Evolutionary conservation across 1,139 yeast species (phyloP).

Genomic region (Pneumocystis jirovecii): DNA sequence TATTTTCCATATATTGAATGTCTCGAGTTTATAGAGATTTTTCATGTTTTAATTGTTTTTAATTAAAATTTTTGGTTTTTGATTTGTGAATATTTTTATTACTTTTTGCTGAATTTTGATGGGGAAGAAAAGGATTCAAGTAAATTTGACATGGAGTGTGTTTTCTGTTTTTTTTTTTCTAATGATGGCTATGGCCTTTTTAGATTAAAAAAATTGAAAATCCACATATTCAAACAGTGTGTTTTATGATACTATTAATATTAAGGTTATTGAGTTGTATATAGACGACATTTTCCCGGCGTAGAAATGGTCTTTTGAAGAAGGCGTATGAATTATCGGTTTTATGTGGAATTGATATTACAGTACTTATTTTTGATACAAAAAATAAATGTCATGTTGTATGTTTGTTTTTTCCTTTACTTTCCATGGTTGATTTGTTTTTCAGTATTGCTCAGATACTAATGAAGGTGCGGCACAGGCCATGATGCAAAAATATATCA

Average conservation of each 20-base stretch:
- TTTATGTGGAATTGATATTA: constrained; percentile 11
- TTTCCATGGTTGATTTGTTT: background rate
- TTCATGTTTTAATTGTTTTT: too few species aligned
- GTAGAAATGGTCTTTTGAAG: constrained; percentile 12
- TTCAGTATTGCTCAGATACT: background rate
- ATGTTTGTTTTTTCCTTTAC: background rate
- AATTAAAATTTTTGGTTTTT: too few species aligned
- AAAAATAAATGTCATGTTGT: constrained; percentile 13
- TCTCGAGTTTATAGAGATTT: too few species aligned
- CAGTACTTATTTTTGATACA: constrained; percentile 11
- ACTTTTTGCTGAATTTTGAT: background rate
- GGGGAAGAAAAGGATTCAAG: background rate
- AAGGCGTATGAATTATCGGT: constrained; percentile 14
- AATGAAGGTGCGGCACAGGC: background rate
- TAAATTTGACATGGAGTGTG: background rate
- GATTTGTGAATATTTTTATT: background rate
- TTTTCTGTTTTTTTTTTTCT: background rate
- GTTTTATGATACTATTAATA: background rate
- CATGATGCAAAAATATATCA: constrained; percentile 9
- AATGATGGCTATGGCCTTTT: background rate
- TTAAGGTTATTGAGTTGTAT: background rate
- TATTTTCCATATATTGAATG: too few species aligned
- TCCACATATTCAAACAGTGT: constrained; percentile 7
- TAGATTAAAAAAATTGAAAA: constrained; percentile 9
- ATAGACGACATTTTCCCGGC: constrained; percentile 13